These are phyloP conservation scores for Fusarium sacchari DNA, from an alignment of 2,329 filamentous ascomycete species.

Conservation along the genomic window DNA sequence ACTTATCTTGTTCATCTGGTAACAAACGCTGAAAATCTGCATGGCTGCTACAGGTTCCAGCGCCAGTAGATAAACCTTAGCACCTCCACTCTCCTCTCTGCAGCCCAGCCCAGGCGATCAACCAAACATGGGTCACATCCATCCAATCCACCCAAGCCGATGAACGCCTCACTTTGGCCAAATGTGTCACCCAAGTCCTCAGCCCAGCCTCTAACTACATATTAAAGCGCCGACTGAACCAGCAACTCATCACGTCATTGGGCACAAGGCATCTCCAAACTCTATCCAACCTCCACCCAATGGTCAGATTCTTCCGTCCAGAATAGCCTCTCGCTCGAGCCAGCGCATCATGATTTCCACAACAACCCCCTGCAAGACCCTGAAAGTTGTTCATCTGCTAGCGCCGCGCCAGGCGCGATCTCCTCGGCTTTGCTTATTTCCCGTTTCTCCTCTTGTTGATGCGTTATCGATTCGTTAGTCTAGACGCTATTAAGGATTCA, in stretches of 20 bases:
- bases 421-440: constrained; percentile 27
- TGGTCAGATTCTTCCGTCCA: neutral
- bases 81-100: constrained; percentile 14
- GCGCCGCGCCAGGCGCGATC: constrained; percentile 29
- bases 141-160: neutral
- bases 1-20: neutral
- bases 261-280: constrained; percentile 13
- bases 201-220: constrained; percentile 6
- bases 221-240: constrained; percentile 17
- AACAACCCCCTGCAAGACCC: constrained; percentile 33
- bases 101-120: constrained; percentile 17
- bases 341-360: constrained; percentile 14
- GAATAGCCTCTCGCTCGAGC: neutral
- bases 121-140: neutral
- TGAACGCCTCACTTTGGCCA: constrained; percentile 30
- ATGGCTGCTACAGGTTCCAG: neutral
- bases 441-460: constrained; percentile 11
- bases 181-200: constrained; percentile 1
- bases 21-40: neutral
- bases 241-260: constrained; percentile 29
- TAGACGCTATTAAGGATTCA: constrained; percentile 7
- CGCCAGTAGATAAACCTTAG: constrained; percentile 3
- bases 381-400: constrained; percentile 23
- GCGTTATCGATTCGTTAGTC: constrained; percentile 17
- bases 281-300: constrained; percentile 1